Evolutionary conservation across 805 yeast genomes (phyloP), one percentile per base, ranked within the genome.

Genomic region (Candida pseudofarinosa): DNA sequence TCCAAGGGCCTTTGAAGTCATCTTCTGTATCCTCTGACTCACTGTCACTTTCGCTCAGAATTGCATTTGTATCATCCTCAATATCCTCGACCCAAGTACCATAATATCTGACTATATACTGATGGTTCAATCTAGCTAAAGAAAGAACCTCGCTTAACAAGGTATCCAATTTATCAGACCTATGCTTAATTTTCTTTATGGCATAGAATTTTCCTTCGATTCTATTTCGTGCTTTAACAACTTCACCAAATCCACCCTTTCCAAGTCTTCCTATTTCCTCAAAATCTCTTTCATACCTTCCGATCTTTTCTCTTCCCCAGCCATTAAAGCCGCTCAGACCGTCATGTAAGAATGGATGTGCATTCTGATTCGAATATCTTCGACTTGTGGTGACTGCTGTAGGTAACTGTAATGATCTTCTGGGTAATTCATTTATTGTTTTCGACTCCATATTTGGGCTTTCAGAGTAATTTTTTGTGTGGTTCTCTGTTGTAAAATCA

Each of bases 21-120:
- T 50, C 47, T 4, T 44, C 53, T 31, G 50, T 46, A 4, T 58
- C 63, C 10, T 55, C 62, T 14, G 55, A 46, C 17, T 57, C 61
- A 17, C 51, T 40, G 3, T 50, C 57, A 1, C 46, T 53, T 3
- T 47, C 56, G 1, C 52, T 53, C 5, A 56, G 66, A n/a, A 62
- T 56, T 3, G 53, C 55, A 2, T 46, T 46, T 3, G 44, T 46
- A 12, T 44, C 45, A 1, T 54, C 51, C 19, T 58, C 53, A 20
- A 81, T 83, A 42, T 88, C 95, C 57, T 90, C 97, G 4, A 91
- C 77, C 99, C 99, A 93, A 0, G 97, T 96, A 3, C 97, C 95
- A 63, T 87, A 93, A 63, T 93, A 93, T 43, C 99, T 70, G 3
- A 93, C 99, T 33, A 93, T 97, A 60, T 88, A 91, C 58, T 90